These are phyloP conservation scores for Eucommia ulmoides DNA, from an alignment of 257 asterid genomes.

Conservation along the genomic window DNA sequence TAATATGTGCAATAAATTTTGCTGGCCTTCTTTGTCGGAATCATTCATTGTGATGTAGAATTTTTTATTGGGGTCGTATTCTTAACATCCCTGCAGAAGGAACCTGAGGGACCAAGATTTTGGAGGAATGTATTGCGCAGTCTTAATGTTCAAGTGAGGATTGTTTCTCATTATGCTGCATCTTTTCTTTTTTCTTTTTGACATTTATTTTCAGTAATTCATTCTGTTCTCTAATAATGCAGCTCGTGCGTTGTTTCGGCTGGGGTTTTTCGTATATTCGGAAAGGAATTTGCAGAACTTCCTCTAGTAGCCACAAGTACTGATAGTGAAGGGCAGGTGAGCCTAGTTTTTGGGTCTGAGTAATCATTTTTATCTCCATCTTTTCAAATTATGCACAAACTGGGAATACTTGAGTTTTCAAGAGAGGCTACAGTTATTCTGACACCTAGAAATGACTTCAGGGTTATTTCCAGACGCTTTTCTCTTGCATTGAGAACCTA, in stretches of 20 bases:
- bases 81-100: conserved; percentile 29
- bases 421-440: neutral
- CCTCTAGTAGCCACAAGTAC: conserved; percentile 76
- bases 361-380: neutral
- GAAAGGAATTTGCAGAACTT: conserved; percentile 76
- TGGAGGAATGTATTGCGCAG: conserved; percentile 72
- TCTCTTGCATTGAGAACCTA: conserved; percentile 28
- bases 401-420: neutral
- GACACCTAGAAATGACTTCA: conserved; percentile 9
- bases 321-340: conserved; percentile 56
- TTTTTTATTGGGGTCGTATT: neutral
- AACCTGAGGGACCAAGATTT: conserved; percentile 55
- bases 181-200: too few species aligned
- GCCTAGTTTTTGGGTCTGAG: neutral
- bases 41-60: neutral
- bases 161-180: conserved; percentile 2
- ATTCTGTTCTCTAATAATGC: conserved; percentile 9
- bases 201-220: neutral
- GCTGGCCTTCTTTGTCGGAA: neutral
- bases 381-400: too few species aligned
- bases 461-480: conserved; percentile 81
- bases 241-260: conserved; percentile 67
- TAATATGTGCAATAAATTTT: conserved; percentile 1
- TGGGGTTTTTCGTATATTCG: conserved; percentile 63
- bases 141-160: conserved; percentile 60